Percentiles rank a stretch among this genome's conserved stretches.
Evolutionary conservation across 441 rosid species (phyloP).

Genomic region (Euphorbia celastroides): DNA sequence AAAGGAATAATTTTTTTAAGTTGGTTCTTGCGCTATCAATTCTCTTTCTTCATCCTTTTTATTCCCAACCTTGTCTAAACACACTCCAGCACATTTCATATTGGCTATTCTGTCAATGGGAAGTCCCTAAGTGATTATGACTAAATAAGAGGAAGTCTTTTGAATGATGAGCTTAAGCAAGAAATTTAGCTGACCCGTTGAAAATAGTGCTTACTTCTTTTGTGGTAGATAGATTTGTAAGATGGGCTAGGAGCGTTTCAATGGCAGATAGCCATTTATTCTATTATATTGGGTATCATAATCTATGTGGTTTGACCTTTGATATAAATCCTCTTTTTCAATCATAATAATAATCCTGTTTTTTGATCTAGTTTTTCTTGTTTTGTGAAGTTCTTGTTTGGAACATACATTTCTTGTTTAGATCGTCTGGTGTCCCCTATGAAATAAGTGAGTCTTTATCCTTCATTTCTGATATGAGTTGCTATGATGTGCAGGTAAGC

Average conservation of each 20-base stretch:
- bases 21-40: background rate
- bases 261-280: background rate
- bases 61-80: background rate
- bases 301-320: background rate
- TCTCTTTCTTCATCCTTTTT: background rate
- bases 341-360: background rate
- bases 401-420: background rate
- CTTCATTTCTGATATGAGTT: constrained; percentile 16
- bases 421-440: background rate
- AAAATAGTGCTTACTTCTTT: background rate
- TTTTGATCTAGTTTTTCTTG: background rate
- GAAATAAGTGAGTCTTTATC: background rate
- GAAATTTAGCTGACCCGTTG: background rate
- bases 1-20: background rate
- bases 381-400: constrained; percentile 3
- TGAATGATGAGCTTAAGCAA: background rate
- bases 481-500: constrained; percentile 45
- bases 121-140: background rate
- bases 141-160: background rate
- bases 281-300: background rate
- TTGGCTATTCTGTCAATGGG: background rate
- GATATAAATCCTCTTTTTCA: background rate
- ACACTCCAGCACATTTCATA: background rate
- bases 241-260: background rate
- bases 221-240: background rate